Conservation (phyloP, 495 filamentous ascomycete species). For the Baudoinia panamericana region DNA sequence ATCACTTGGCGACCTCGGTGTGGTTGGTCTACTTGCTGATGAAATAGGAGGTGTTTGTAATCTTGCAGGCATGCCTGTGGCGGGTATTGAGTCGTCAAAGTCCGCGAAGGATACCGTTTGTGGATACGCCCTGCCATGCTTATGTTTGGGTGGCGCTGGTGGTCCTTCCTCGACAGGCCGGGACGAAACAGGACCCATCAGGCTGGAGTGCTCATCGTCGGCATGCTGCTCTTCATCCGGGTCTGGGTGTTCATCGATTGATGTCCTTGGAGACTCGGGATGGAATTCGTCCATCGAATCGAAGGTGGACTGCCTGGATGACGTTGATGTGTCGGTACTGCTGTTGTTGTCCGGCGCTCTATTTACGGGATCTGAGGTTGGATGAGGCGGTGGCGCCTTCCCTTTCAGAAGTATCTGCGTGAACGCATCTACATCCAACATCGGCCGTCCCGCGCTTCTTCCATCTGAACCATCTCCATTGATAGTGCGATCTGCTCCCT, state of each 20-base stretch:
- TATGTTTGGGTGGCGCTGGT: conserved; percentile 25
- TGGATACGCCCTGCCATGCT: conserved; percentile 26
- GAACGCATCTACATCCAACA: conserved; percentile 29
- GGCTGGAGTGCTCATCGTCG: conserved; percentile 22
- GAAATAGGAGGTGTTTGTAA: conserved; percentile 3
- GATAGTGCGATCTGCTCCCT: too few species aligned
- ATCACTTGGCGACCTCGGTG: conserved; percentile 21
- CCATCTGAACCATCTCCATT: neutral
- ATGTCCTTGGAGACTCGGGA: conserved; percentile 26
- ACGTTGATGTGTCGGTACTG: conserved; percentile 30
- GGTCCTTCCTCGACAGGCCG: conserved; percentile 17
- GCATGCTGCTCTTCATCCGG: conserved; percentile 24
- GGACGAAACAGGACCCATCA: conserved; percentile 18
- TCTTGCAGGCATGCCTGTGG: conserved; percentile 1
- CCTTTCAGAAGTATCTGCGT: conserved; percentile 30
- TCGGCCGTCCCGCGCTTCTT: conserved; percentile 10
- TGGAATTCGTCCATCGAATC: conserved; percentile 25
- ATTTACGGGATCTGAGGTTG: conserved; percentile 5
- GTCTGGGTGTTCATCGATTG: conserved; percentile 21
- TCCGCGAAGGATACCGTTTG: conserved; percentile 29
- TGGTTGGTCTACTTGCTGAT: neutral
- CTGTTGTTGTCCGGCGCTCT: conserved; percentile 25
- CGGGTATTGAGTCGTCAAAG: conserved; percentile 22
- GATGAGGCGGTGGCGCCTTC: conserved; percentile 17
- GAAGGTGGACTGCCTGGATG: conserved; percentile 29